phyloP scores from a whole-genome alignment of 495 filamentous ascomycete species.

The Cercophora sp. region DNA sequence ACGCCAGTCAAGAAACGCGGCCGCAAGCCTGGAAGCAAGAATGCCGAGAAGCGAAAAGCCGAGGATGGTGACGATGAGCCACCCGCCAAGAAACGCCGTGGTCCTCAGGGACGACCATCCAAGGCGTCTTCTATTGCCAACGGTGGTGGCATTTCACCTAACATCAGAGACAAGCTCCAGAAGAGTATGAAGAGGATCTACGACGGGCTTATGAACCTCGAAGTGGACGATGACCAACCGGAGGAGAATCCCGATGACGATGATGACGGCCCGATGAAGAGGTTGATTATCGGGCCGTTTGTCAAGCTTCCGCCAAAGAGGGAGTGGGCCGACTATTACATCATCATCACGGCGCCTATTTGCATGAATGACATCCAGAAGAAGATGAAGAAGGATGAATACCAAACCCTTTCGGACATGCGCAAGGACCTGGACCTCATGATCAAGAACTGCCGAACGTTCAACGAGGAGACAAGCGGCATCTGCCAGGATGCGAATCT shows the following conservation, averaged over 20 bases:
- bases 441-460: slow-evolving; percentile 86
- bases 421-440: slow-evolving; percentile 75
- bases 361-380: slow-evolving; percentile 89
- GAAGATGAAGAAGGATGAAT: slow-evolving; percentile 92
- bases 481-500: slow-evolving; percentile 87
- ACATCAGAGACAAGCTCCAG: slow-evolving; percentile 62
- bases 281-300: slow-evolving; percentile 90
- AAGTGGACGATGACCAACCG: slow-evolving; percentile 58
- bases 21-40: slow-evolving; percentile 66
- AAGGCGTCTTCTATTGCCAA: slow-evolving; percentile 45
- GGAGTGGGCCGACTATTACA: slow-evolving; percentile 88
- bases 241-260: slow-evolving; percentile 27
- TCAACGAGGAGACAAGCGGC: slow-evolving; percentile 91
- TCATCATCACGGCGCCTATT: slow-evolving; percentile 86
- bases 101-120: slow-evolving; percentile 57
- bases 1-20: slow-evolving; percentile 65
- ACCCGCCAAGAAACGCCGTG: slow-evolving; percentile 70
- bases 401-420: slow-evolving; percentile 75
- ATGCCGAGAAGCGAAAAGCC: slow-evolving; percentile 76
- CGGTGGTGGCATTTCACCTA: slow-evolving; percentile 29
- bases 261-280: slow-evolving; percentile 44
- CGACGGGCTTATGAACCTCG: slow-evolving; percentile 74
- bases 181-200: slow-evolving; percentile 69
- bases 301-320: slow-evolving; percentile 84
- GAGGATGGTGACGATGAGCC: slow-evolving; percentile 76